phyloP scores from a whole-genome alignment of 2,329 filamentous ascomycete species.

The Myotisia sp. region DNA sequence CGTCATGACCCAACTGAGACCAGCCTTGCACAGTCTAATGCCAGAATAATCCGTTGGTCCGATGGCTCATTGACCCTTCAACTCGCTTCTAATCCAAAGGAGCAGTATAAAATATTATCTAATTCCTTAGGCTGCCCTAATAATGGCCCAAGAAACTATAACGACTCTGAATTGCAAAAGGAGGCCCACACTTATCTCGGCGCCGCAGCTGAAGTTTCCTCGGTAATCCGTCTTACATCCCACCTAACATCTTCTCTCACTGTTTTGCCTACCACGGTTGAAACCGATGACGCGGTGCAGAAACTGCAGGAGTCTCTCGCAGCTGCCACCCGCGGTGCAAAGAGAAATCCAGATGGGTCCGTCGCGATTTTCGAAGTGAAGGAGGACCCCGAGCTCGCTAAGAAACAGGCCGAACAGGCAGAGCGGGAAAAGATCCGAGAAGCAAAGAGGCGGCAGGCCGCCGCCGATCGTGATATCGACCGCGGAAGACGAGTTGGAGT shows the following conservation, averaged over 20 bases:
- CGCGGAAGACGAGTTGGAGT: conserved; percentile 38
- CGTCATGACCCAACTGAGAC: conserved; percentile 47
- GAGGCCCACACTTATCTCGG: conserved; percentile 52
- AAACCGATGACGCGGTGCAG: conserved; percentile 47
- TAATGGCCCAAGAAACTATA: conserved; percentile 35
- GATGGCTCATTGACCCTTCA: conserved; percentile 54
- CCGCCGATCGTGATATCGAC: conserved; percentile 41
- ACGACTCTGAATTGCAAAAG: conserved; percentile 39
- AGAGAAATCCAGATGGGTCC: conserved; percentile 36
- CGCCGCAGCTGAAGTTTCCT: conserved; percentile 43
- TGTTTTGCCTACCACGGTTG: conserved; percentile 41
- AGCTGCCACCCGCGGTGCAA: conserved; percentile 40
- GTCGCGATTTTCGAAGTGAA: conserved; percentile 44
- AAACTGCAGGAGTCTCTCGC: conserved; percentile 47
- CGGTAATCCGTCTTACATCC: conserved; percentile 46
- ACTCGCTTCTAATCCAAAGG: conserved; percentile 45
- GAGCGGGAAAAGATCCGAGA: conserved; percentile 45
- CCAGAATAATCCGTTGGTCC: conserved; percentile 51
- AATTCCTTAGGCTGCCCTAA: conserved; percentile 45
- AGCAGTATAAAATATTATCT: conserved; percentile 46
- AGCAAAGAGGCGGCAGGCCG: conserved; percentile 41
- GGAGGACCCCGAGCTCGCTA: conserved; percentile 49
- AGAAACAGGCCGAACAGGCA: conserved; percentile 44
- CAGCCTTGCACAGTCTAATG: conserved; percentile 47
- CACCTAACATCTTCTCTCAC: conserved; percentile 48